phyloP scores from a whole-genome alignment of 2,329 filamentous ascomycete species.

The Aureobasidium sp. region DNA sequence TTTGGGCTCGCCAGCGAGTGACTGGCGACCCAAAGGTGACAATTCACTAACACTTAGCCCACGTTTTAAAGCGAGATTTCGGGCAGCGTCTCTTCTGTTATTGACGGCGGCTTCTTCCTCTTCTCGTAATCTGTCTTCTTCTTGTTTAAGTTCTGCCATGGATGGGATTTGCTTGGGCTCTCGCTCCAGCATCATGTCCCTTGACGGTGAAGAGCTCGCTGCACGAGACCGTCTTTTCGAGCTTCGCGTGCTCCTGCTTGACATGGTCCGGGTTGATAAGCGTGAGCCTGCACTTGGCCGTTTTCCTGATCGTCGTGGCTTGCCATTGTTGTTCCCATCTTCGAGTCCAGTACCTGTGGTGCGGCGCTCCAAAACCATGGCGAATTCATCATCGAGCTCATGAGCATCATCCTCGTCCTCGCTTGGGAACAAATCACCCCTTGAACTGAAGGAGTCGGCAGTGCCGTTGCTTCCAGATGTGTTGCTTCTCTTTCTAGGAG shows the following conservation, averaged over 20 bases:
- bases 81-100: constrained; percentile 49
- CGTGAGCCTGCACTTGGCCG: constrained; percentile 43
- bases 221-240: constrained; percentile 17
- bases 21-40: background rate
- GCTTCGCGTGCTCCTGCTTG: constrained; percentile 38
- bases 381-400: constrained; percentile 88
- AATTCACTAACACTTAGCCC: constrained; percentile 37
- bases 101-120: constrained; percentile 52
- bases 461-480: constrained; percentile 76
- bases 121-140: constrained; percentile 48
- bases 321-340: constrained; percentile 66
- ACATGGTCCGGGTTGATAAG: constrained; percentile 39
- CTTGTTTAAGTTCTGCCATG: constrained; percentile 48
- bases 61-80: constrained; percentile 47
- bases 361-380: constrained; percentile 69
- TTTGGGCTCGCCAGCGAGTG: background rate
- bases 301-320: constrained; percentile 36
- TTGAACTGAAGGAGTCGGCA: constrained; percentile 75
- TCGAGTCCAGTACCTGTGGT: constrained; percentile 45
- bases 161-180: constrained; percentile 34
- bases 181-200: constrained; percentile 12
- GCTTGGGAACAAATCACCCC: constrained; percentile 85
- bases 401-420: constrained; percentile 91
- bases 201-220: constrained; percentile 10
- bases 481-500: constrained; percentile 59